These are phyloP conservation scores for Claviceps digitariae DNA, from an alignment of 2,329 filamentous ascomycete species.

Conservation along the genomic window DNA sequence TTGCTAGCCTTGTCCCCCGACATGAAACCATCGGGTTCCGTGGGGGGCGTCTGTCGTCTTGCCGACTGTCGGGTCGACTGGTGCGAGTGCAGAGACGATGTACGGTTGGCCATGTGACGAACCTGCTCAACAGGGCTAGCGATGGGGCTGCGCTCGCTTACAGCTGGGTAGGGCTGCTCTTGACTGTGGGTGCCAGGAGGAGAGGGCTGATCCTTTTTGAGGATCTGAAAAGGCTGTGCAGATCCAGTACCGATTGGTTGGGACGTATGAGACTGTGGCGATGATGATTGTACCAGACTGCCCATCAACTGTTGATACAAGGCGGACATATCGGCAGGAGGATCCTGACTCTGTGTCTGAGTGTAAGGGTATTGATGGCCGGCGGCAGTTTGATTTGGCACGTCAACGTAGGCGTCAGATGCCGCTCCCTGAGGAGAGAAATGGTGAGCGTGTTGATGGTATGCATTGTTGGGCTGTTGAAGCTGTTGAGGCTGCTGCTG, in stretches of 20 bases:
- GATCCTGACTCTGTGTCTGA: constrained; percentile 19
- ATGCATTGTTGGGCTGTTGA: constrained; percentile 9
- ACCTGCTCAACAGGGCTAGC: constrained; percentile 30
- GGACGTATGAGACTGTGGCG: constrained; percentile 27
- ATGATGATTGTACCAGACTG: constrained; percentile 25
- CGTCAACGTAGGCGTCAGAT: constrained; percentile 14
- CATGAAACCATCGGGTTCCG: constrained; percentile 17
- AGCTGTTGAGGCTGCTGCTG: constrained; percentile 8
- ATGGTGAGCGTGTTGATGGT: constrained; percentile 14
- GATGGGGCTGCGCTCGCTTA: constrained; percentile 29
- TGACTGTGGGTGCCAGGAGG: constrained; percentile 23
- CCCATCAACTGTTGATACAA: constrained; percentile 26
- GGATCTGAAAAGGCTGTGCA: constrained; percentile 30
- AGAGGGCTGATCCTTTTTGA: constrained; percentile 34
- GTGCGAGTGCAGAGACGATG: constrained; percentile 18
- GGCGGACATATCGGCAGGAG: constrained; percentile 20
- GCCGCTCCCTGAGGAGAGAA: constrained; percentile 13
- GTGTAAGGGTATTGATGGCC: constrained; percentile 8
- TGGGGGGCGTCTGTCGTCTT: constrained; percentile 15
- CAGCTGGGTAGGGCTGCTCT: constrained; percentile 26
- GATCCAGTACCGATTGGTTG: constrained; percentile 17
- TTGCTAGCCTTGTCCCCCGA: constrained; percentile 39
- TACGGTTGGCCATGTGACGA: constrained; percentile 24
- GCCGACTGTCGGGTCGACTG: constrained; percentile 12
- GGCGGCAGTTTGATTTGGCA: constrained; percentile 12